phyloP scores from a whole-genome alignment of 1,139 yeast genomes.

The Tardiomyces blankii region DNA sequence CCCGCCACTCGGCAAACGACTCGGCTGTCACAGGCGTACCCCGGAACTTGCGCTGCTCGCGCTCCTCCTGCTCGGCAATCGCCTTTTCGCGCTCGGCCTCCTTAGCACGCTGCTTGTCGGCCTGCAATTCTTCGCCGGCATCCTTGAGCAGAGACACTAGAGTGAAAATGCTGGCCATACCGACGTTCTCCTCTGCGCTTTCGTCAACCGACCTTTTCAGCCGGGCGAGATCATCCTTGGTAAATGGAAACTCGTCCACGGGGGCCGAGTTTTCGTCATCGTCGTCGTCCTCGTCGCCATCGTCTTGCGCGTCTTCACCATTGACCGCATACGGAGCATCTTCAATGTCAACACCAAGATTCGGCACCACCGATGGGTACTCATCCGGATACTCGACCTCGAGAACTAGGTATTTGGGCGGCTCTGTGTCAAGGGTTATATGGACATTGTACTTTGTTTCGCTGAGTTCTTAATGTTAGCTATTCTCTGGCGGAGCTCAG shows the following conservation, averaged over 20 bases:
- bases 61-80: slow-evolving; percentile 40
- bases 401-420: slow-evolving; percentile 38
- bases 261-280: slow-evolving; percentile 33
- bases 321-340: slow-evolving; percentile 23
- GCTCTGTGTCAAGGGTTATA: slow-evolving; percentile 46
- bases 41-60: slow-evolving; percentile 60
- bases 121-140: slow-evolving; percentile 57
- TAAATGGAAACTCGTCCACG: slow-evolving; percentile 28
- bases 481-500: too few species aligned
- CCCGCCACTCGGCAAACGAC: slow-evolving; percentile 61
- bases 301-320: slow-evolving; percentile 23
- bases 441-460: slow-evolving; percentile 25
- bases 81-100: slow-evolving; percentile 51
- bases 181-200: slow-evolving; percentile 58
- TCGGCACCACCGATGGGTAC: slow-evolving; percentile 65
- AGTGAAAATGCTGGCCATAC: slow-evolving; percentile 83
- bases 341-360: slow-evolving; percentile 32
- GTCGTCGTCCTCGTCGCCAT: slow-evolving; percentile 27
- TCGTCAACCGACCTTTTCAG: slow-evolving; percentile 34
- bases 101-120: slow-evolving; percentile 39
- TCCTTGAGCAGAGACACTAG: slow-evolving; percentile 70
- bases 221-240: slow-evolving; percentile 27
- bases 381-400: slow-evolving; percentile 54
- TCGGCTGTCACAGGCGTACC: slow-evolving; percentile 78
- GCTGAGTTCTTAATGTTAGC: slow-evolving; percentile 8